A percentile compares a stretch with the other conserved stretches of the same genome.
These are phyloP conservation scores for Dissoconium aciculare DNA, from an alignment of 2,329 filamentous ascomycete species.

Conservation along the genomic window DNA sequence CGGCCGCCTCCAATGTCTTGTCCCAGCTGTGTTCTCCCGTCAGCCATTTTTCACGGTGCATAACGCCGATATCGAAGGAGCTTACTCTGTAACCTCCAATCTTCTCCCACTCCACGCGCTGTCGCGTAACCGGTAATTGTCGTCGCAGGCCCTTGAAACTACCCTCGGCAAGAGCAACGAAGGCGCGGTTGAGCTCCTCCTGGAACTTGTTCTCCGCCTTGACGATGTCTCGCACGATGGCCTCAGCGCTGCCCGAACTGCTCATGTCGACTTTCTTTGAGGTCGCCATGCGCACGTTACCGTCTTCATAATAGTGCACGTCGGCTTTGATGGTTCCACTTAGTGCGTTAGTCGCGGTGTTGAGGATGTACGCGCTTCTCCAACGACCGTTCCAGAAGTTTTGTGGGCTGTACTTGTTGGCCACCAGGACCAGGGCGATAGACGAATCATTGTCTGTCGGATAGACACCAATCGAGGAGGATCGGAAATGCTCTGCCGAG, in stretches of 20 bases:
- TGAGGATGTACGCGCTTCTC: conserved; percentile 73
- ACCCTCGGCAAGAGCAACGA: conserved; percentile 76
- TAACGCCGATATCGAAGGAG: conserved; percentile 10
- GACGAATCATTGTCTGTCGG: conserved; percentile 61
- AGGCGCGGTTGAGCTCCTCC: conserved; percentile 85
- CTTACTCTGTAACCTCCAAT: conserved; percentile 77
- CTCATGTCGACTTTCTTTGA: conserved; percentile 55
- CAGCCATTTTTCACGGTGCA: conserved; percentile 7
- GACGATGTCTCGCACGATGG: conserved; percentile 65
- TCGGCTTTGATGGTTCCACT: conserved; percentile 79
- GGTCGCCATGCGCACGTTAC: conserved; percentile 88
- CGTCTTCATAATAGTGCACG: conserved; percentile 98
- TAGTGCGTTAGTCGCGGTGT: conserved; percentile 51
- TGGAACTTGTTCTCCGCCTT: conserved; percentile 80
- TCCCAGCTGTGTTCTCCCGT: conserved; percentile 28
- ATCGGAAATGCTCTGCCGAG: conserved; percentile 76
- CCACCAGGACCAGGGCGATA: conserved; percentile 70
- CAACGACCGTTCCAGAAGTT: conserved; percentile 99
- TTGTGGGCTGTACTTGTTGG: conserved; percentile 93
- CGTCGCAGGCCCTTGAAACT: conserved; percentile 86
- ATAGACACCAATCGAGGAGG: conserved; percentile 66
- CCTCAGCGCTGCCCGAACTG: conserved; percentile 45
- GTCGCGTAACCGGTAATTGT: conserved; percentile 87
- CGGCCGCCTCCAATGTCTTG: conserved; percentile 39
- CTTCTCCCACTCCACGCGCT: conserved; percentile 99